Conservation (phyloP, 2,329 filamentous ascomycete species). For the Ophiostoma sp. region DNA sequence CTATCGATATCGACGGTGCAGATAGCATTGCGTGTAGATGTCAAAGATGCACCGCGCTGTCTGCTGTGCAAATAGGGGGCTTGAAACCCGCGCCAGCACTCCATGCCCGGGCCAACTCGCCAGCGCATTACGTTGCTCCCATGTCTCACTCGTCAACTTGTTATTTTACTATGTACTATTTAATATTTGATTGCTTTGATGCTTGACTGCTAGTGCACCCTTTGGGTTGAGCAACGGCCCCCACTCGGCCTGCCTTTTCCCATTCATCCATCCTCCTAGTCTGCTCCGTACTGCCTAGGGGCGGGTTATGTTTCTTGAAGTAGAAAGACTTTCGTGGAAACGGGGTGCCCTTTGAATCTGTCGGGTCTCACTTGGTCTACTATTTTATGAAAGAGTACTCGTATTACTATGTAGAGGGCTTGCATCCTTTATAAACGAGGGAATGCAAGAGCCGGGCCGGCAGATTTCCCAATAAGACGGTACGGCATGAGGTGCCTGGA, state of each 20-base stretch:
- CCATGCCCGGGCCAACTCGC: no score
- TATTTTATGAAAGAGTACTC: no score
- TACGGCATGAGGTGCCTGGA: not conserved
- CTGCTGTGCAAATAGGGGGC: not conserved
- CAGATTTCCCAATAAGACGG: not conserved
- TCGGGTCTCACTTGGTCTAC: not conserved
- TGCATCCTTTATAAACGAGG: not conserved
- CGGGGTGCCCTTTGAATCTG: not conserved
- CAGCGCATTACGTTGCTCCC: not conserved
- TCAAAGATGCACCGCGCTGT: not conserved
- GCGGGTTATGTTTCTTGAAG: constrained; percentile 10
- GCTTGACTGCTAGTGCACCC: not conserved
- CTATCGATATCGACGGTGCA: not conserved
- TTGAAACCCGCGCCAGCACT: no score
- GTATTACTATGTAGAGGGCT: no score
- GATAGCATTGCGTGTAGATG: not conserved
- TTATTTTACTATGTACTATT: no score
- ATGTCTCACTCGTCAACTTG: not conserved
- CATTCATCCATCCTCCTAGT: not conserved
- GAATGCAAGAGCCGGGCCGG: not conserved
- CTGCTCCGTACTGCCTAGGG: constrained; percentile 2
- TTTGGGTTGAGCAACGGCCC: not conserved
- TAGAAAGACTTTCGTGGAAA: constrained; percentile 1
- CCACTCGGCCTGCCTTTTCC: constrained; percentile 1
- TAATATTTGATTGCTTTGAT: not conserved